Conservation (phyloP, 2,329 filamentous ascomycete genomes). For the Lachnellula cervina region DNA sequence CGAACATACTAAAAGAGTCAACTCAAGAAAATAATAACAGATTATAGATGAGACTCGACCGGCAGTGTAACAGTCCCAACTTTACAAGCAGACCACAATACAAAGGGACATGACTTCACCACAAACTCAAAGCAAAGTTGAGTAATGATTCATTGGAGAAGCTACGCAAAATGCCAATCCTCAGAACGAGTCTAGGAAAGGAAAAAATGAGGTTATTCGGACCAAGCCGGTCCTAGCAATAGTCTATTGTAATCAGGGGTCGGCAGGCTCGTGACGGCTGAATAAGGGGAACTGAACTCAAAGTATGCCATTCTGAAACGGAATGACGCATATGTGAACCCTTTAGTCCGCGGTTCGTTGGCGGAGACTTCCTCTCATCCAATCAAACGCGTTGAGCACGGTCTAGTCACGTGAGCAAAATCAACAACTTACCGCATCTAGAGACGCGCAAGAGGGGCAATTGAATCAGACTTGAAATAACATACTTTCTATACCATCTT, state of each 20-base stretch:
- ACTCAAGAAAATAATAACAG: too few relatives aligned
- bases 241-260: too few relatives aligned
- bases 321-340: slow-evolving; percentile 2
- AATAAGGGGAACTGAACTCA: slow-evolving; percentile 2
- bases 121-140: too few relatives aligned
- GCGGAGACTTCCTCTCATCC: neutral
- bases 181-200: neutral
- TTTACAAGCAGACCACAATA: too few relatives aligned
- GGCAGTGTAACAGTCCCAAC: too few relatives aligned
- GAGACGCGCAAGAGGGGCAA: neutral
- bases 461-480: too few relatives aligned
- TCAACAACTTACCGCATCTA: neutral
- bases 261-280: neutral
- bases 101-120: too few relatives aligned
- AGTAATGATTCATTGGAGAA: too few relatives aligned
- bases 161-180: neutral
- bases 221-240: neutral
- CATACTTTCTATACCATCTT: too few relatives aligned
- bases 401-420: neutral
- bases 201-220: neutral
- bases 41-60: too few relatives aligned
- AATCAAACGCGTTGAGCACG: neutral
- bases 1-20: too few relatives aligned
- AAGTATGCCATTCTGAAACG: neutral
- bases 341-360: neutral